A percentile compares a stretch with the other conserved stretches of the same genome.
phyloP scores from a whole-genome alignment of 2,329 filamentous ascomycete species.

The Fusarium camptoceras region DNA sequence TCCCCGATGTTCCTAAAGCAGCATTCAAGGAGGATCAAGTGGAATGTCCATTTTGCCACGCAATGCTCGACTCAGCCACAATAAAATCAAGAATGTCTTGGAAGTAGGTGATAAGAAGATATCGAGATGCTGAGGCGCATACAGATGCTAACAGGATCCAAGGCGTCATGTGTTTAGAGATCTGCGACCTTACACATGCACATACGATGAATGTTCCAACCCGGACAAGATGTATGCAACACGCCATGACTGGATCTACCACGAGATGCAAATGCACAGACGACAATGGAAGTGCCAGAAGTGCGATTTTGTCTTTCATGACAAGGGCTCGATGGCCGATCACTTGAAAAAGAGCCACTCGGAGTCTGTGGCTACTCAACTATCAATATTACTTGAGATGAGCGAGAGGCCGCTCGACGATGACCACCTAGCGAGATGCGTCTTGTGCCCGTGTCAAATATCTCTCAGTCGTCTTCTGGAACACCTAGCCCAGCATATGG shows the following conservation, averaged over 20 bases:
- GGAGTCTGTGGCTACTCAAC: neutral
- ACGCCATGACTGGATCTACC: neutral
- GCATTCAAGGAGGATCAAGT: fast-evolving
- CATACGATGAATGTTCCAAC: fast-evolving
- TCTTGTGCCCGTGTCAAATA: too few relatives aligned
- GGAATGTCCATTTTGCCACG: neutral
- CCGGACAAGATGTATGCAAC: neutral
- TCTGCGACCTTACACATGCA: neutral
- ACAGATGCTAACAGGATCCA: fast-evolving
- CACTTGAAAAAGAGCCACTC: fast-evolving
- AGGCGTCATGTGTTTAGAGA: neutral
- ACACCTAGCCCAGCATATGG: too few relatives aligned
- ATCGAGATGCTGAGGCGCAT: neutral
- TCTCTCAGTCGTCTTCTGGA: too few relatives aligned
- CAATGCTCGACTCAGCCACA: neutral
- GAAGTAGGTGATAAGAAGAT: neutral
- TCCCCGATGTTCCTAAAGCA: neutral
- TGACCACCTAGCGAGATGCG: too few relatives aligned
- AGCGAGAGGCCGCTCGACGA: too few relatives aligned
- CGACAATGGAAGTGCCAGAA: neutral
- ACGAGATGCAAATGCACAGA: neutral
- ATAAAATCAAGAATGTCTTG: neutral
- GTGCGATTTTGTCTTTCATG: fast-evolving
- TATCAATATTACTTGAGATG: fast-evolving
- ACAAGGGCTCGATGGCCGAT: fast-evolving